A percentile compares a stretch with the other conserved stretches of the same genome.
Evolutionary conservation across 2,329 filamentous ascomycete genomes (phyloP).

Genomic region (Seiridium cupressi): DNA sequence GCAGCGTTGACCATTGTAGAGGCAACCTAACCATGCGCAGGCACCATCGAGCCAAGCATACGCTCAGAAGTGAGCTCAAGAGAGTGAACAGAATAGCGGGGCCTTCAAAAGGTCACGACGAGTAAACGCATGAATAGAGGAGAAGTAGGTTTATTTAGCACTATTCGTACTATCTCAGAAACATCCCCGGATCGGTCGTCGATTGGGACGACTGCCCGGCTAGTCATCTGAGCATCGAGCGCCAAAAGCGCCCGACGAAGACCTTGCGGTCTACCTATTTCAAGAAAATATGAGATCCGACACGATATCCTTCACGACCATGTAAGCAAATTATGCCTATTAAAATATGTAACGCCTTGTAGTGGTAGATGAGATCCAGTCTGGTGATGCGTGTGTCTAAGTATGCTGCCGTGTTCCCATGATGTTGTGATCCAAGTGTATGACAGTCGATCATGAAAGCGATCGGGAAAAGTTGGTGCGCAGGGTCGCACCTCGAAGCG

Average conservation of each 20-base stretch:
- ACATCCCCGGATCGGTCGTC: background rate
- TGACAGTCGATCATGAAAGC: background rate
- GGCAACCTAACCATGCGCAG: no score
- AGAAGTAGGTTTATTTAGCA: conserved; percentile 1
- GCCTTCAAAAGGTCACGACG: background rate
- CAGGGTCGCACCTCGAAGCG: background rate
- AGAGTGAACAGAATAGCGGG: no score
- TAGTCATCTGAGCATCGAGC: background rate
- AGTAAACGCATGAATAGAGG: background rate
- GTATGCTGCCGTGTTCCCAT: background rate
- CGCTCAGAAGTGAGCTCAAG: no score
- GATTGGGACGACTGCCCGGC: background rate
- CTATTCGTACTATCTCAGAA: conserved; percentile 1
- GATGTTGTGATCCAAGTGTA: background rate
- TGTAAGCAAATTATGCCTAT: background rate
- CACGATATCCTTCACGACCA: background rate
- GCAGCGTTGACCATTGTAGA: no score
- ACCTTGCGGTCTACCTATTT: background rate
- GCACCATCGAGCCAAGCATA: no score
- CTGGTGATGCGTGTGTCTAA: background rate
- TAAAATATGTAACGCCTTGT: background rate
- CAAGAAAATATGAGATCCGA: background rate
- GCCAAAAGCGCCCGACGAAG: background rate
- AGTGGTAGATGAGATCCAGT: no score
- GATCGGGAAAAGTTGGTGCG: background rate